These are phyloP conservation scores for Rhododendron mucronatum DNA, from an alignment of 148 eudicot species.

Conservation along the genomic window DNA sequence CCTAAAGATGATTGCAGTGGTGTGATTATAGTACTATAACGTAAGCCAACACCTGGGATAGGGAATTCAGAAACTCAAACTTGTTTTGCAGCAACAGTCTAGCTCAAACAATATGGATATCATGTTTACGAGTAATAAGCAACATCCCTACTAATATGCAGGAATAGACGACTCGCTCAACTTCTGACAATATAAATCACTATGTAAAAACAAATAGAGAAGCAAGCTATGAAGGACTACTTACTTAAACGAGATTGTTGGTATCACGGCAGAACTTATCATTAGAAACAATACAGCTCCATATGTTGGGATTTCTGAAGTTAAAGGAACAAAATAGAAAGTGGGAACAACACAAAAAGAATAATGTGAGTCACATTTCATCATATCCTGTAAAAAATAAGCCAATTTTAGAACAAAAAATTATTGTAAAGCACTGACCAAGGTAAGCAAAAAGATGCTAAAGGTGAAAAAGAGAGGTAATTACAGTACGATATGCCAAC, in stretches of 20 bases:
- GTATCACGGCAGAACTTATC: conserved; percentile 39
- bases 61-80: neutral
- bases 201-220: neutral
- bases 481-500: neutral
- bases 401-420: neutral
- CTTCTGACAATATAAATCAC: neutral
- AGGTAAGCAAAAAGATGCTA: neutral
- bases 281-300: conserved; percentile 27
- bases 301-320: conserved; percentile 32
- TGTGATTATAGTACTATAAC: neutral
- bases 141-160: neutral
- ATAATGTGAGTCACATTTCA: neutral
- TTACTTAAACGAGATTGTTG: conserved; percentile 37
- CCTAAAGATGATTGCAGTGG: neutral
- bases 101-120: neutral
- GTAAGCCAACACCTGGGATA: neutral
- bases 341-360: neutral
- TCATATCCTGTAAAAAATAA: neutral
- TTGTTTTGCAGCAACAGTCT: neutral
- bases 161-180: neutral
- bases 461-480: neutral
- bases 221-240: conserved; percentile 5
- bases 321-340: neutral
- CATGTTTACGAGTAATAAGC: neutral
- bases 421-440: neutral